These are phyloP conservation scores for Penstemon eatonii DNA, from an alignment of 257 asterid genomes.

Conservation along the genomic window DNA sequence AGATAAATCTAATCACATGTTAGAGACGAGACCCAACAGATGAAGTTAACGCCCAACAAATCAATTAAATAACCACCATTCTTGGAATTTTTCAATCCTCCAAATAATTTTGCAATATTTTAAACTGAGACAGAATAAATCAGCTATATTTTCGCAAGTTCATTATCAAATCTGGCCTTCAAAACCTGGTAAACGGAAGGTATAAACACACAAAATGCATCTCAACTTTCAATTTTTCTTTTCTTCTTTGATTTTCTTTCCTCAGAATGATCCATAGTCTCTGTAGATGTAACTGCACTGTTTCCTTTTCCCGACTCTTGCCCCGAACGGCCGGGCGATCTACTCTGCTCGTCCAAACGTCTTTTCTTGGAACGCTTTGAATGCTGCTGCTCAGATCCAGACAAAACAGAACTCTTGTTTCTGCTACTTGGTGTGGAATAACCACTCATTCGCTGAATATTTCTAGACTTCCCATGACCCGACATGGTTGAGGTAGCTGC, in stretches of 20 bases:
- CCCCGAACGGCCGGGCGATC: conserved; percentile 36
- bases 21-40: too few relatives aligned
- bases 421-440: conserved; percentile 41
- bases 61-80: too few relatives aligned
- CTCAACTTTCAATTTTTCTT: conserved; percentile 36
- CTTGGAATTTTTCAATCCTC: neutral
- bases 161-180: neutral
- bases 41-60: too few relatives aligned
- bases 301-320: conserved; percentile 51
- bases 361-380: conserved; percentile 49
- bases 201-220: neutral
- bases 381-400: conserved; percentile 36
- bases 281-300: conserved; percentile 51
- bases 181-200: neutral
- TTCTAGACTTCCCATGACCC: conserved; percentile 41
- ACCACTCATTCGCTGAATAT: conserved; percentile 39
- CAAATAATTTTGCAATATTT: neutral
- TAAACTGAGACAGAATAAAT: neutral
- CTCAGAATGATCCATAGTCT: conserved; percentile 45
- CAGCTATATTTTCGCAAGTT: neutral
- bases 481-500: conserved; percentile 49
- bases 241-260: conserved; percentile 52
- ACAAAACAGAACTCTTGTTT: conserved; percentile 34
- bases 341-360: conserved; percentile 34
- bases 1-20: too few relatives aligned